Conservation (phyloP, 179 eudicot species). For the Carnegiea gigantea region DNA sequence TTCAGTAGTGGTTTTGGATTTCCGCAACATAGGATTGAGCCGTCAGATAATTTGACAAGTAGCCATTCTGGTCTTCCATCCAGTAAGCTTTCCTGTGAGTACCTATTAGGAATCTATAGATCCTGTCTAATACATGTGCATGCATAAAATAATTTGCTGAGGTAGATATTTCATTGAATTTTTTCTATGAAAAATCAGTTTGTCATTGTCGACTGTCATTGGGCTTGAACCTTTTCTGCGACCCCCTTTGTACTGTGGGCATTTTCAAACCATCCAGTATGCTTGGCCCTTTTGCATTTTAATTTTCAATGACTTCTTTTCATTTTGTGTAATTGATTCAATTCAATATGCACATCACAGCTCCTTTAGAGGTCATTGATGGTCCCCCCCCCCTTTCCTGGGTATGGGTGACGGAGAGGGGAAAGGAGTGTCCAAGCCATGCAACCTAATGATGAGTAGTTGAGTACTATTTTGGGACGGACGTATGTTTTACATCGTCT, state of each 20-base stretch:
- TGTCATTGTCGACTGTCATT: not conserved
- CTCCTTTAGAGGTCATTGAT: not conserved
- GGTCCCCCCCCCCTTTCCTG: too few relatives aligned
- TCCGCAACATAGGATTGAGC: slow-evolving; percentile 37
- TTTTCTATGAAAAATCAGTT: not conserved
- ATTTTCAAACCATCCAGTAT: not conserved
- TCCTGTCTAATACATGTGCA: not conserved
- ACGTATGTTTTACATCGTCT: not conserved
- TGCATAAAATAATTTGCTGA: slow-evolving; percentile 8
- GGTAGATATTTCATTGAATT: not conserved
- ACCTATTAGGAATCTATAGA: not conserved
- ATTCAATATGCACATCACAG: not conserved
- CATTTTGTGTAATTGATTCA: not conserved
- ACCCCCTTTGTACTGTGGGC: not conserved
- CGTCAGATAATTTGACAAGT: slow-evolving; percentile 42
- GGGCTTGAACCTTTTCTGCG: not conserved
- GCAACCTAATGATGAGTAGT: not conserved
- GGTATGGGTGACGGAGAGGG: not conserved
- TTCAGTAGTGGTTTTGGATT: slow-evolving; percentile 49
- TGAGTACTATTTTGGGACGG: not conserved
- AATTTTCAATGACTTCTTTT: too few relatives aligned
- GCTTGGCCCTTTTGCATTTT: too few relatives aligned
- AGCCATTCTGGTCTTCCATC: slow-evolving; percentile 41
- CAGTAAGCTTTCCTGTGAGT: slow-evolving; percentile 62
- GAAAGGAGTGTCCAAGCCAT: not conserved